phyloP scores from a whole-genome alignment of 257 asterid genomes.

The Solanum appendiculatum region DNA sequence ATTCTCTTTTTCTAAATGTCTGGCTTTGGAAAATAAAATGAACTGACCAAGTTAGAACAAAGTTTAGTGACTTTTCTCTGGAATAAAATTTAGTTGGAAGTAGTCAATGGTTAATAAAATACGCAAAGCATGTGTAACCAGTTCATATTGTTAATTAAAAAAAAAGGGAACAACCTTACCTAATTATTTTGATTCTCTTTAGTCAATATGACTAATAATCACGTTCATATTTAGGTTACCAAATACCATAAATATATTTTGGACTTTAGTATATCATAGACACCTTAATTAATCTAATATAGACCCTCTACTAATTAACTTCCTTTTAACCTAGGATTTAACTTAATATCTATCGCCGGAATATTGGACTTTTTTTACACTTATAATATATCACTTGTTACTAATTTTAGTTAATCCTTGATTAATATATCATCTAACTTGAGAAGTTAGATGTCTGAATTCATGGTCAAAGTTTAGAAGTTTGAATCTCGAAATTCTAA shows the following conservation, averaged over 20 bases:
- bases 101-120: constrained; percentile 1
- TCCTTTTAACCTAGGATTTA: background rate
- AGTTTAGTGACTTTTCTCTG: background rate
- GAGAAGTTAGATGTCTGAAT: no score
- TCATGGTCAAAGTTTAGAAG: background rate
- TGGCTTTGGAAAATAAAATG: background rate
- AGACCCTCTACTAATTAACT: background rate
- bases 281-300: background rate
- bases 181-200: background rate
- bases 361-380: background rate
- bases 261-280: background rate
- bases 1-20: background rate
- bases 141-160: background rate
- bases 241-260: constrained; percentile 1
- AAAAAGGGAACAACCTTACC: background rate
- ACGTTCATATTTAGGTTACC: constrained; percentile 20
- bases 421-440: no score
- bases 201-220: background rate
- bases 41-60: background rate
- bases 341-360: background rate
- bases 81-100: background rate
- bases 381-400: background rate
- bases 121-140: background rate
- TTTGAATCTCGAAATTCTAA: no score
- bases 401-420: no score